phyloP scores from a whole-genome alignment of 306 rosid genomes.

The Nissolia schottii region DNA sequence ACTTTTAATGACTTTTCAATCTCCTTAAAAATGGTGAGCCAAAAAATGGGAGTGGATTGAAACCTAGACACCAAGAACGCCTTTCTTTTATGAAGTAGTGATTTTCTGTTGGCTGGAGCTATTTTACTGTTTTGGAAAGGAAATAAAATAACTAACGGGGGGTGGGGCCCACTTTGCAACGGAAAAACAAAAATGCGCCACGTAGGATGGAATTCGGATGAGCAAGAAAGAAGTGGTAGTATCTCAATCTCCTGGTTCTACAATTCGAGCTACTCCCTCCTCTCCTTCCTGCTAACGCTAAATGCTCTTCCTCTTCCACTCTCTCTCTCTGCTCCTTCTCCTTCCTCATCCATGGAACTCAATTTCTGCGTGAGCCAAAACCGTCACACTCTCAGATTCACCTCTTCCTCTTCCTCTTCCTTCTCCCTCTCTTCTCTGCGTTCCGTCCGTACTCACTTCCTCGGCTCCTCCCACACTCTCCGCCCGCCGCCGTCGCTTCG shows the following conservation, averaged over 20 bases:
- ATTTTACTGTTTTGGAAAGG: too few relatives aligned
- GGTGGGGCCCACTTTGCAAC: background rate
- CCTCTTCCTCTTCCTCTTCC: slow-evolving; percentile 1
- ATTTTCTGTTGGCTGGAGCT: too few relatives aligned
- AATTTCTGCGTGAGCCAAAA: slow-evolving; percentile 52
- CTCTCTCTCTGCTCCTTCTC: background rate
- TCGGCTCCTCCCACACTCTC: slow-evolving; percentile 51
- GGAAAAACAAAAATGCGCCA: slow-evolving; percentile 30
- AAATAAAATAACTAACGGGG: too few relatives aligned
- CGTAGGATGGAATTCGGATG: slow-evolving; percentile 32
- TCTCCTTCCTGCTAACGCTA: slow-evolving; percentile 35
- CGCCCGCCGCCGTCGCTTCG: slow-evolving; percentile 38
- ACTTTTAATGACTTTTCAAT: too few relatives aligned
- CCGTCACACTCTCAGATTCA: slow-evolving; percentile 33
- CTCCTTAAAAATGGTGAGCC: too few relatives aligned
- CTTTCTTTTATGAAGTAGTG: too few relatives aligned
- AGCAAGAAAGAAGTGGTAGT: background rate
- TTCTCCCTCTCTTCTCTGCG: slow-evolving; percentile 32
- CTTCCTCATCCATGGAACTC: slow-evolving; percentile 52
- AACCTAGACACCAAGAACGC: too few relatives aligned
- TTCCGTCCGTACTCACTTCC: slow-evolving; percentile 49
- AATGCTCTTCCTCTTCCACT: background rate
- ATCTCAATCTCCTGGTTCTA: background rate
- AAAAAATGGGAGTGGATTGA: too few relatives aligned
- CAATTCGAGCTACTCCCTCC: slow-evolving; percentile 6